Evolutionary conservation across 2,329 filamentous ascomycete species (phyloP), one percentile per base, ranked within the genome.

Genomic region (Aspergillus sp.): DNA sequence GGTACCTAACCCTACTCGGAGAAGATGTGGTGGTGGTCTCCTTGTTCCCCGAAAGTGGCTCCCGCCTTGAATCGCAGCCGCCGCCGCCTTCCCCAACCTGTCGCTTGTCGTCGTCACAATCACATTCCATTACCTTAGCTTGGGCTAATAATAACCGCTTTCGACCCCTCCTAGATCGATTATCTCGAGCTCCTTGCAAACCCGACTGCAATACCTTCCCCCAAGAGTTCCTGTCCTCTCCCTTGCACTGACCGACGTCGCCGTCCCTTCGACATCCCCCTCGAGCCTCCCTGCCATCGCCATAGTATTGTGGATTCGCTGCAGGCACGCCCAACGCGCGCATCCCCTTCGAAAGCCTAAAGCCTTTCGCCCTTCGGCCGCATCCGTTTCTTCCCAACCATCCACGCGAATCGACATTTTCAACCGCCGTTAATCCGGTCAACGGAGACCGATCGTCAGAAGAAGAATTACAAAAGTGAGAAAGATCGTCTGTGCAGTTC

Each of bases 301-400:
- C 34, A 15, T 63, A 30, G n/a, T 31, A 47, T 57, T 52, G 41
- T 56, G 60, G 59, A 61, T 57, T 61, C 50, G 59, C 54, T 49
- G 61, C 60, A 67, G 62, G 58, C 64, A 65, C 66, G 48, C 57
- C 62, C 61, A 57, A 64, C 64, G 64, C 67, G 66, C 57, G 62
- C 64, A 51, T 65, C 51, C 57, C 45, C 60, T 51, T 64, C 53
- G 50, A 68, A 61, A 48, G 38, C 55, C 58, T 38, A 54, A 45
- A 41, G 25, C 31, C 58, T 38, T 55, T 47, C 45, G 25, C 31
- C n/a, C 45, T 25, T 43, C 43, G 31, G n/a, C 38, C 43, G 43
- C 41, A n/a, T 48, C 22, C 54, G 45, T 55, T 30, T 34, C 50
- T 47, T 25, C 23, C 23, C 5, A 43, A 19, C 31, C 11, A 30